Conservation (phyloP, 1,284 basidiomycete species). For the Trichosporon faecale region DNA sequence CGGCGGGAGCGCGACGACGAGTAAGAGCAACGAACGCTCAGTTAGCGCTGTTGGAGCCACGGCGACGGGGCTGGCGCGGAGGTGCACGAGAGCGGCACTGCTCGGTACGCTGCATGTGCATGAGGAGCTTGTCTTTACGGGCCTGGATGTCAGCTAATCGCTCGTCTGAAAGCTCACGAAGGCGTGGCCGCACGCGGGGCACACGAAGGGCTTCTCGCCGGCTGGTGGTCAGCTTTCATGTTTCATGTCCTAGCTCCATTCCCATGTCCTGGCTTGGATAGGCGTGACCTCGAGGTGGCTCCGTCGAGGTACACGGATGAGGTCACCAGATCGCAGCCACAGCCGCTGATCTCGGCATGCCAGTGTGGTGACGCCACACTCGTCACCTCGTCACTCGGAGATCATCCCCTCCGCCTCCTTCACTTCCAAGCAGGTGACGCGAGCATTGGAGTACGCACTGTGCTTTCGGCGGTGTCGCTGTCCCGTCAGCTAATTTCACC, state of each 20-base stretch:
- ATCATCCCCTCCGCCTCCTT: background rate
- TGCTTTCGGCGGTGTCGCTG: slow-evolving; percentile 28
- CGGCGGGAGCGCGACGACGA: too few relatives aligned
- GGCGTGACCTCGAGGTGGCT: too few relatives aligned
- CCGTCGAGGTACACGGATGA: background rate
- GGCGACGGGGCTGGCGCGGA: slow-evolving; percentile 16
- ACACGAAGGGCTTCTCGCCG: slow-evolving; percentile 26
- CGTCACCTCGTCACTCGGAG: background rate
- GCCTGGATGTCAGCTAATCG: slow-evolving; percentile 21
- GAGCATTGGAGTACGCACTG: slow-evolving; percentile 12
- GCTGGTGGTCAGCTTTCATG: slow-evolving; percentile 14
- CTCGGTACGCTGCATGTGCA: slow-evolving; percentile 27
- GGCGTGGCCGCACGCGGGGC: slow-evolving; percentile 21
- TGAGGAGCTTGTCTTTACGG: slow-evolving; percentile 29
- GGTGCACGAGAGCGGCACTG: slow-evolving; percentile 22
- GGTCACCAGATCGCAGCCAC: background rate
- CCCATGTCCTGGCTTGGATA: too few relatives aligned
- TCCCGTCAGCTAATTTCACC: background rate
- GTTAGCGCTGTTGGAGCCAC: background rate
- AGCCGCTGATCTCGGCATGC: too few relatives aligned
- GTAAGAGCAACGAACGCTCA: too few relatives aligned
- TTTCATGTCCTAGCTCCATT: background rate
- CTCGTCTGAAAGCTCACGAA: slow-evolving; percentile 15
- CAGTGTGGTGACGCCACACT: too few relatives aligned
- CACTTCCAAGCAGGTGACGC: background rate